A percentile compares a stretch with the other conserved stretches of the same genome.
Conservation (phyloP, 257 asterid species). For the Fraxinus anomala region DNA sequence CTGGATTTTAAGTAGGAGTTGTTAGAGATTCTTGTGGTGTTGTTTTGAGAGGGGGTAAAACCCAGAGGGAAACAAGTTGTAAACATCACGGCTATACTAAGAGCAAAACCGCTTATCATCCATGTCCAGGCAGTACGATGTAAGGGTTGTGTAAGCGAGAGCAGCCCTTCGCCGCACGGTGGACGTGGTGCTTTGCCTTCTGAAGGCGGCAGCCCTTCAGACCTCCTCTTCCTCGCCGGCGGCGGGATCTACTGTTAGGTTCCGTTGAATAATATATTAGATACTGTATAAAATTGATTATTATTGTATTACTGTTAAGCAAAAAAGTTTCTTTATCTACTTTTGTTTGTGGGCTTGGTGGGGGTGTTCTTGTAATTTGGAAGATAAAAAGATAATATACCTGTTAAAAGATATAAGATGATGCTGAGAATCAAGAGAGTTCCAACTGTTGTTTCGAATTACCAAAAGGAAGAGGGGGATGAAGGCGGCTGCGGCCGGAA, state of each 20-base stretch:
- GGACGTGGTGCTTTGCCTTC: conserved; percentile 99
- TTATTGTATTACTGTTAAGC: neutral
- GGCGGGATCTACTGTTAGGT: conserved; percentile 52
- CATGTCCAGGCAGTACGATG: conserved; percentile 79
- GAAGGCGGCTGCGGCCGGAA: conserved; percentile 82
- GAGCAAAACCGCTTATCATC: conserved; percentile 44
- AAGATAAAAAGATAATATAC: neutral
- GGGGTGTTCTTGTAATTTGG: neutral
- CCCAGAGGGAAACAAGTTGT: conserved; percentile 50
- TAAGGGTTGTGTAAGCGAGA: conserved; percentile 66
- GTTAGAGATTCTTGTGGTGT: neutral
- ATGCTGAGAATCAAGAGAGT: conserved; percentile 76
- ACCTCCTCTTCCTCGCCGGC: conserved; percentile 98
- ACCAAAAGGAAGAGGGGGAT: conserved; percentile 74
- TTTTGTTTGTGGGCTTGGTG: neutral
- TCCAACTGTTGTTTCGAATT: conserved; percentile 83
- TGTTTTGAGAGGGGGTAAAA: conserved; percentile 35
- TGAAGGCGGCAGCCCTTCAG: conserved; percentile 98
- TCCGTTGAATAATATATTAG: conserved; percentile 15
- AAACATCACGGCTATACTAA: conserved; percentile 87
- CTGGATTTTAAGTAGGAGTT: conserved; percentile 11
- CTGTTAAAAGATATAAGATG: conserved; percentile 32
- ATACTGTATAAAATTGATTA: neutral
- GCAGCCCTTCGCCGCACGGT: conserved; percentile 97
- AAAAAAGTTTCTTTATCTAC: neutral